Evolutionary conservation across 2,329 filamentous ascomycete species (phyloP).

Genomic region (Fusarium robinianum): DNA sequence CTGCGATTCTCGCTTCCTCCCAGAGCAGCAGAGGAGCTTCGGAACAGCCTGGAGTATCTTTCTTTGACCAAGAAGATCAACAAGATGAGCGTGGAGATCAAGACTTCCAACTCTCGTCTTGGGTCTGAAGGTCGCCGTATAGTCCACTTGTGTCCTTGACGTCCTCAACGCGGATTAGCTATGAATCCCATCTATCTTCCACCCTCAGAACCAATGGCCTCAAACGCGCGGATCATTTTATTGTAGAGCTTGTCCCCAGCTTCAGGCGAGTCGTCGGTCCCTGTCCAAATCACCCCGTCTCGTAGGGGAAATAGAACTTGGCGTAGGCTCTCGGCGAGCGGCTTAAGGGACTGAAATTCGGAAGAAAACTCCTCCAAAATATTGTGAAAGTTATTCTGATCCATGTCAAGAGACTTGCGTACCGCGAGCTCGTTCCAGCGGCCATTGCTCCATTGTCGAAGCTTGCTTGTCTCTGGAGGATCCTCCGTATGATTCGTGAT

Average conservation of each 20-base stretch:
- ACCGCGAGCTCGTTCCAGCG: slow-evolving; percentile 11
- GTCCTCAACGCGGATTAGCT: no score
- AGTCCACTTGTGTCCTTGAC: no score
- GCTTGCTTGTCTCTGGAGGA: slow-evolving; percentile 17
- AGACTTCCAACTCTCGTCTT: no score
- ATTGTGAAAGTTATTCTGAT: slow-evolving; percentile 12
- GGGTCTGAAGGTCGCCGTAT: no score
- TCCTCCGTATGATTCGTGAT: slow-evolving; percentile 5
- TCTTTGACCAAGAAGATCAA: no score
- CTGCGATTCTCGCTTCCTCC: slow-evolving; percentile 9
- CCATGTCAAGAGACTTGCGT: no score
- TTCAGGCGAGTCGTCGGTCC: slow-evolving; percentile 17
- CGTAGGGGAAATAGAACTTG: slow-evolving; percentile 24
- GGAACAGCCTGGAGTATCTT: background rate
- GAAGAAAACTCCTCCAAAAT: slow-evolving; percentile 26
- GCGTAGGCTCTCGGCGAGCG: slow-evolving; percentile 24
- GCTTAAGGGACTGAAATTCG: slow-evolving; percentile 22
- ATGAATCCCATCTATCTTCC: slow-evolving; percentile 14
- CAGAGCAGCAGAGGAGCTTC: background rate
- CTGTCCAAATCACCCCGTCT: slow-evolving; percentile 20
- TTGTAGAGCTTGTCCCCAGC: slow-evolving; percentile 24
- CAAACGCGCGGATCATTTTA: slow-evolving; percentile 20
- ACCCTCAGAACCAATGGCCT: slow-evolving; percentile 17
- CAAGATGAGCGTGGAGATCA: no score
- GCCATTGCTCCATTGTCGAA: slow-evolving; percentile 18